Evolutionary conservation across 345 rosid genomes (phyloP).

Genomic region (Lepidium didymum): DNA sequence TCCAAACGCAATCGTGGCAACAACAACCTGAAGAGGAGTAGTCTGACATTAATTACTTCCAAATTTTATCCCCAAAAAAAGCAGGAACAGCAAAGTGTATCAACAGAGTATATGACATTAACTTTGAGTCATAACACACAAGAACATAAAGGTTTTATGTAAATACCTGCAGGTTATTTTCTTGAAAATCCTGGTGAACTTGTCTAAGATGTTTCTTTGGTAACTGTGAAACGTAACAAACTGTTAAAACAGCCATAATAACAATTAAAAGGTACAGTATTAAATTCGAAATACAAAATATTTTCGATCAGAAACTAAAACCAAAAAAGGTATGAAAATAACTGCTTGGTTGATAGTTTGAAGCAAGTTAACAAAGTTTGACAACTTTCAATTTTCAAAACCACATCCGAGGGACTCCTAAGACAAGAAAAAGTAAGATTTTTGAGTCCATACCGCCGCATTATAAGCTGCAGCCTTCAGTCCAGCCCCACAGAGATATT

Average conservation of each 20-base stretch:
- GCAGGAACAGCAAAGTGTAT: background rate
- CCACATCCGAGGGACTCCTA: background rate
- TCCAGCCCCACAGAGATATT: conserved; percentile 53
- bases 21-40: conserved; percentile 52
- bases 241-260: background rate
- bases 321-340: too few relatives aligned
- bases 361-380: background rate
- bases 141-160: background rate
- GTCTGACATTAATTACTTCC: background rate
- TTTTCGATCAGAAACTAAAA: background rate
- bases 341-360: background rate
- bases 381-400: background rate
- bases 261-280: background rate
- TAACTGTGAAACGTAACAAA: conserved; percentile 42
- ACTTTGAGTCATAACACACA: background rate
- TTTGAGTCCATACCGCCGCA: conserved; percentile 49
- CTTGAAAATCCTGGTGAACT: conserved; percentile 78
- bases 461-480: conserved; percentile 90
- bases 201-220: conserved; percentile 63
- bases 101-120: conserved; percentile 1
- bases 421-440: background rate
- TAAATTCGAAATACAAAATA: background rate
- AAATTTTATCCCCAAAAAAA: background rate
- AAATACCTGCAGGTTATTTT: conserved; percentile 56
- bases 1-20: conserved; percentile 90